Evolutionary conservation across 108 stramenopile genomes (phyloP).

Genomic region (Poteriospumella lacustris): DNA sequence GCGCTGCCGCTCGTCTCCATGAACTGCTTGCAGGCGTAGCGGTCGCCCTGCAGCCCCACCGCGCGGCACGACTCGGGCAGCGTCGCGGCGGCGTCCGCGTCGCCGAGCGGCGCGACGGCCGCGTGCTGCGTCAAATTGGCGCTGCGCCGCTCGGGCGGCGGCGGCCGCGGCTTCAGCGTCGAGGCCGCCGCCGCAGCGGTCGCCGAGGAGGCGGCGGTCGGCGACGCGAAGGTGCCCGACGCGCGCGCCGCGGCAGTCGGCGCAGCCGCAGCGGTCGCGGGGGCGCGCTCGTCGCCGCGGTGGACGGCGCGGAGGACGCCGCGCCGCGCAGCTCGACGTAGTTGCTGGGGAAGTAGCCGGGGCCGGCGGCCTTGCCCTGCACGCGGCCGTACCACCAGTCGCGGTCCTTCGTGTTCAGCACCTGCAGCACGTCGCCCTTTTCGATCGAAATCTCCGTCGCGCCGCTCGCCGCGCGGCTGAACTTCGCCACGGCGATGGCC

Average conservation of each 20-base stretch:
- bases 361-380: background rate
- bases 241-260: background rate
- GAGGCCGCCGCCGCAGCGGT: background rate
- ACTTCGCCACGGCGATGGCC: background rate
- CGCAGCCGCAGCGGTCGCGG: background rate
- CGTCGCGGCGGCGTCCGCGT: background rate
- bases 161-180: too few species aligned
- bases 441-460: background rate
- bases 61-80: background rate
- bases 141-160: background rate
- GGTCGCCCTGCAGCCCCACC: background rate
- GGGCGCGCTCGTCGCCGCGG: background rate
- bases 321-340: background rate
- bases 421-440: background rate
- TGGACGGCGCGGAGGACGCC: too few species aligned
- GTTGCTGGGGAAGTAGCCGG: background rate
- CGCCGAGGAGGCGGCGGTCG: background rate
- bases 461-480: background rate
- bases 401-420: background rate
- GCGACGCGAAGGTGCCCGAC: background rate
- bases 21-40: background rate
- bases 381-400: conserved; percentile 2
- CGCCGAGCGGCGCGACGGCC: background rate
- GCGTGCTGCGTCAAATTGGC: background rate
- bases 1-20: background rate